These are phyloP conservation scores for Colletotrichum orchidophilum DNA, from an alignment of 2,329 filamentous ascomycete genomes.

Conservation along the genomic window DNA sequence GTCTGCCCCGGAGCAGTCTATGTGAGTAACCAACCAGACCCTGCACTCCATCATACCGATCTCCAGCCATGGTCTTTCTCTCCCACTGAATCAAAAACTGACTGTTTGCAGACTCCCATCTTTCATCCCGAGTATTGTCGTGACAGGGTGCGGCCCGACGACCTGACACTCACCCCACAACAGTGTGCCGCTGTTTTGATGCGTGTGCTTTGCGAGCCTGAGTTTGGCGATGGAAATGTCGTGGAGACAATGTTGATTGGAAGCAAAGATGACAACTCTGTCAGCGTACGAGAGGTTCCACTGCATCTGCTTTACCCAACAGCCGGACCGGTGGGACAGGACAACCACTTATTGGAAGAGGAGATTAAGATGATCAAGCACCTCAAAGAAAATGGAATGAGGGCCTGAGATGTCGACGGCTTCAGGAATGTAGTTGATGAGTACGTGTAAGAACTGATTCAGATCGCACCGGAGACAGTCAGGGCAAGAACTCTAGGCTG, in stretches of 20 bases:
- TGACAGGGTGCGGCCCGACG: background rate
- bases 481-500: background rate
- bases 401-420: background rate
- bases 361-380: background rate
- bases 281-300: background rate
- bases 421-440: too few species aligned
- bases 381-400: background rate
- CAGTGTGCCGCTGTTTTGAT: constrained; percentile 25
- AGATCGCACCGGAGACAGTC: background rate
- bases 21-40: background rate
- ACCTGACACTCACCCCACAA: background rate
- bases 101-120: background rate
- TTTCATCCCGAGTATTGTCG: constrained; percentile 12
- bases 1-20: background rate
- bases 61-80: background rate
- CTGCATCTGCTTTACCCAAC: background rate
- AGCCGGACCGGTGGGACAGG: background rate
- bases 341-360: background rate
- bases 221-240: constrained; percentile 36
- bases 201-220: constrained; percentile 15
- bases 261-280: background rate
- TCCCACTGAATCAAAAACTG: background rate
- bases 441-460: too few species aligned
- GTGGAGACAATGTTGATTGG: constrained; percentile 34
- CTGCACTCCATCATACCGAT: background rate